Conservation (phyloP, 768 basidiomycete species). For the Artomyces pyxidatus region DNA sequence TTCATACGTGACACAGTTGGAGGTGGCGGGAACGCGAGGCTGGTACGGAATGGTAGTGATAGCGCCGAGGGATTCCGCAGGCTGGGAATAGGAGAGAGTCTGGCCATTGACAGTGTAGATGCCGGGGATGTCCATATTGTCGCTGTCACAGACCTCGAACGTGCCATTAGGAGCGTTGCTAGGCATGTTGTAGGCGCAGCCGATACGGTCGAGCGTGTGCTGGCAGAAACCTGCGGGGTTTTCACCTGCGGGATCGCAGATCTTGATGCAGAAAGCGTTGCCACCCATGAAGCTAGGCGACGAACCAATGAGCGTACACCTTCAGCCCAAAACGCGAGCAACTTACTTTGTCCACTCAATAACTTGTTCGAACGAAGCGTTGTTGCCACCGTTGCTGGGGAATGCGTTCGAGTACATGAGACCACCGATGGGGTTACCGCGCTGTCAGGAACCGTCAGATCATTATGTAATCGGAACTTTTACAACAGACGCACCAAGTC, state of each 20-base stretch:
- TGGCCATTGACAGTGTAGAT: conserved; percentile 24
- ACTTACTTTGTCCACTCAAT: conserved; percentile 62
- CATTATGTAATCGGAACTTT: no score
- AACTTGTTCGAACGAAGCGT: conserved; percentile 42
- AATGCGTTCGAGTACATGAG: conserved; percentile 56
- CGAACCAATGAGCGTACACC: neutral
- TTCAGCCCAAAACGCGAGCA: no score
- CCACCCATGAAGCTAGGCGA: conserved; percentile 62
- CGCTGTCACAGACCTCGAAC: conserved; percentile 60
- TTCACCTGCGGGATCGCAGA: conserved; percentile 38
- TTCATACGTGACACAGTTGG: conserved; percentile 33
- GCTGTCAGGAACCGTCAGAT: conserved; percentile 28
- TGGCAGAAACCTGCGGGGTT: conserved; percentile 51
- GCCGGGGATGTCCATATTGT: conserved; percentile 57
- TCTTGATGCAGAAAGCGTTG: conserved; percentile 58
- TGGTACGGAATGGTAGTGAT: neutral
- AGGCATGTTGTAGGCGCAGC: conserved; percentile 68
- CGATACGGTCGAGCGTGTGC: conserved; percentile 70
- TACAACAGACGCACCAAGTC: conserved; percentile 36
- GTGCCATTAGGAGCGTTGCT: conserved; percentile 46
- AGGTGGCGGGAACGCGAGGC: conserved; percentile 31
- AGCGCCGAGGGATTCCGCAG: neutral
- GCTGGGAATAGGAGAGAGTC: neutral
- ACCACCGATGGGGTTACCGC: conserved; percentile 78
- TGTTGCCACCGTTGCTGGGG: conserved; percentile 34